These are phyloP conservation scores for Paraphaeosphaeria minitans DNA, from an alignment of 2,329 filamentous ascomycete genomes.

Conservation along the genomic window DNA sequence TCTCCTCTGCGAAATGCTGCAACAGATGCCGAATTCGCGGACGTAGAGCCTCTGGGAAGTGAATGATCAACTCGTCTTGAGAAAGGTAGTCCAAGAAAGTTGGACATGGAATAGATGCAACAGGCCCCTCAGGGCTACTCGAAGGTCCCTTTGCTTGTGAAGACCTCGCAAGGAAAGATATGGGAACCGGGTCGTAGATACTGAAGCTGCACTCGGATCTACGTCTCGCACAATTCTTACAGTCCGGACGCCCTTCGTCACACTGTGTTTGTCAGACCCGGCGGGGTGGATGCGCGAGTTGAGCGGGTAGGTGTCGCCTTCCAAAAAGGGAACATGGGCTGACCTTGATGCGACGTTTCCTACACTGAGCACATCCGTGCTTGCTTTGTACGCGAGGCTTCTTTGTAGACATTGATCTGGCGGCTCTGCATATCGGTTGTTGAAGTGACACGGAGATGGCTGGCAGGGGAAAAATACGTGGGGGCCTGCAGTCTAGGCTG, in stretches of 20 bases:
- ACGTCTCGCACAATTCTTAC: constrained; percentile 23
- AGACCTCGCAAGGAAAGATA: constrained; percentile 2
- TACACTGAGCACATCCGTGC: constrained; percentile 23
- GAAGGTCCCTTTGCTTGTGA: constrained; percentile 9
- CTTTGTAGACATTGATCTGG: constrained; percentile 12
- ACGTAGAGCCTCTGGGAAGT: constrained; percentile 17
- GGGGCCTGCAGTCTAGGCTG: constrained; percentile 2
- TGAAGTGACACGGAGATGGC: constrained; percentile 1
- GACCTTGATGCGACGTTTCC: constrained; percentile 26
- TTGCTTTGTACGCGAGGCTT: constrained; percentile 22
- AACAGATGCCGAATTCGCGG: constrained; percentile 25
- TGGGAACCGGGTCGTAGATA: constrained; percentile 16
- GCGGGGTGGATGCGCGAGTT: neutral
- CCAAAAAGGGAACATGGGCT: neutral
- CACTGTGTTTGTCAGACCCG: constrained; percentile 20
- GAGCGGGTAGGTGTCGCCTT: neutral
- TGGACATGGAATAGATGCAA: constrained; percentile 12
- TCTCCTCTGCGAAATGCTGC: constrained; percentile 28
- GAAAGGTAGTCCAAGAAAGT: constrained; percentile 18
- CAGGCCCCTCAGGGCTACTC: constrained; percentile 9
- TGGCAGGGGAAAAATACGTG: neutral
- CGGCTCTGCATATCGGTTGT: neutral
- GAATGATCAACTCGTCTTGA: constrained; percentile 17
- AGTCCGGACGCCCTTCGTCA: constrained; percentile 26
- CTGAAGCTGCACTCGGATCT: constrained; percentile 26